Percentiles rank a stretch among this genome's conserved stretches.
phyloP scores from a whole-genome alignment of 2,329 filamentous ascomycete species.

The Didymellaceae sp. region DNA sequence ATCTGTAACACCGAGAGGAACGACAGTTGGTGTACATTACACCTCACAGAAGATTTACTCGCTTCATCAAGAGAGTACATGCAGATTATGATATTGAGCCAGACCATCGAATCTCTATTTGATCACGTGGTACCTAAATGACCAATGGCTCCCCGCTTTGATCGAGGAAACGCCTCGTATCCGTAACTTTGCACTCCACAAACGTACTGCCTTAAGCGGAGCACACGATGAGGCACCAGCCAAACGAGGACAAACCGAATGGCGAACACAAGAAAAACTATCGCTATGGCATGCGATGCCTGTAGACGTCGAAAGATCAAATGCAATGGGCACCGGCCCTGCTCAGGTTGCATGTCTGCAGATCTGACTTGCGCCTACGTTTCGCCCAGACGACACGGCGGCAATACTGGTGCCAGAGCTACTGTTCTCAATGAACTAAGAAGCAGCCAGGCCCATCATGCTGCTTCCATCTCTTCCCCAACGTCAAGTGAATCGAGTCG shows the following conservation, averaged over 20 bases:
- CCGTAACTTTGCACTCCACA: not conserved
- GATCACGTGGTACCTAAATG: no score
- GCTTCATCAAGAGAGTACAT: no score
- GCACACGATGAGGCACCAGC: not conserved
- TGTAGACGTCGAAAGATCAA: constrained; percentile 78
- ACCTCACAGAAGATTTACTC: no score
- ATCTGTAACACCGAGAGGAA: no score
- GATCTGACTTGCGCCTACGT: constrained; percentile 70
- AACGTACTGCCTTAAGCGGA: no score
- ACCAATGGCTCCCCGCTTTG: no score
- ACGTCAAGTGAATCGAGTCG: not conserved
- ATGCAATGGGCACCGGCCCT: constrained; percentile 73
- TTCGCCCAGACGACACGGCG: constrained; percentile 77
- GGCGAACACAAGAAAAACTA: constrained; percentile 11
- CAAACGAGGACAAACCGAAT: not conserved
- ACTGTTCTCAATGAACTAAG: constrained; percentile 78
- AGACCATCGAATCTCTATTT: no score
- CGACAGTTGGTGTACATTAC: no score
- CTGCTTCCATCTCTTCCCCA: not conserved
- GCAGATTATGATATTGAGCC: no score
- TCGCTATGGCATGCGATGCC: constrained; percentile 69
- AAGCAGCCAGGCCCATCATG: constrained; percentile 61
- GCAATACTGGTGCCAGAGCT: constrained; percentile 74
- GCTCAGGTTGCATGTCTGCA: constrained; percentile 72
- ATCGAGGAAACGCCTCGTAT: not conserved